Evolutionary conservation across 257 asterid genomes (phyloP).

Genomic region (Misopates orontium): DNA sequence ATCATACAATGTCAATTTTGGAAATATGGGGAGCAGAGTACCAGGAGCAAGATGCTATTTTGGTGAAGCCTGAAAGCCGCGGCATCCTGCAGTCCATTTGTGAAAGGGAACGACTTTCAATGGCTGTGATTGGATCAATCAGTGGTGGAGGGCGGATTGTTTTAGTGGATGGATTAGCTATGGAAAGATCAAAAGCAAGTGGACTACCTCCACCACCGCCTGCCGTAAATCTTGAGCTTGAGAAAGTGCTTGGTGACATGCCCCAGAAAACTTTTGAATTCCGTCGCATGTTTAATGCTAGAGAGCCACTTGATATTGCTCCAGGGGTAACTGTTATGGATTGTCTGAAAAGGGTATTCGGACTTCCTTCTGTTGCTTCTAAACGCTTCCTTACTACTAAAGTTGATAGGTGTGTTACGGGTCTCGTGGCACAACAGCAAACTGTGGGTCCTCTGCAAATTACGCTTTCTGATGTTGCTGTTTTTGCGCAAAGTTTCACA

Average conservation of each 20-base stretch:
- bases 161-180: constrained; percentile 65
- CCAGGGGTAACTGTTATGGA: constrained; percentile 71
- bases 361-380: constrained; percentile 88
- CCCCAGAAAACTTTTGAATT: constrained; percentile 90
- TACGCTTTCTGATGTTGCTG: constrained; percentile 87
- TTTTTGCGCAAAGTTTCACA: constrained; percentile 76
- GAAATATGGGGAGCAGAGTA: constrained; percentile 99
- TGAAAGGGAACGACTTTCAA: constrained; percentile 82
- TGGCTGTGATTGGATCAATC: constrained; percentile 88
- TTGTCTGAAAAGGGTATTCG: constrained; percentile 69
- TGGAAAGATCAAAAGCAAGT: constrained; percentile 43
- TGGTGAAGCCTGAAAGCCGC: constrained; percentile 86
- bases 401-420: constrained; percentile 94
- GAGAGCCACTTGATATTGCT: constrained; percentile 83
- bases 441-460: constrained; percentile 95
- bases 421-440: constrained; percentile 97
- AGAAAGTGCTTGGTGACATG: constrained; percentile 97
- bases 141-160: constrained; percentile 77
- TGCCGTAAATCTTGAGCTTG: constrained; percentile 94
- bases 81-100: constrained; percentile 63
- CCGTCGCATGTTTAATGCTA: constrained; percentile 43
- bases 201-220: constrained; percentile 81
- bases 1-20: constrained; percentile 85
- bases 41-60: constrained; percentile 97
- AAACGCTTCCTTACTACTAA: constrained; percentile 90